These are phyloP conservation scores for Lotus japonicus DNA, from an alignment of 306 rosid species.

Conservation along the genomic window DNA sequence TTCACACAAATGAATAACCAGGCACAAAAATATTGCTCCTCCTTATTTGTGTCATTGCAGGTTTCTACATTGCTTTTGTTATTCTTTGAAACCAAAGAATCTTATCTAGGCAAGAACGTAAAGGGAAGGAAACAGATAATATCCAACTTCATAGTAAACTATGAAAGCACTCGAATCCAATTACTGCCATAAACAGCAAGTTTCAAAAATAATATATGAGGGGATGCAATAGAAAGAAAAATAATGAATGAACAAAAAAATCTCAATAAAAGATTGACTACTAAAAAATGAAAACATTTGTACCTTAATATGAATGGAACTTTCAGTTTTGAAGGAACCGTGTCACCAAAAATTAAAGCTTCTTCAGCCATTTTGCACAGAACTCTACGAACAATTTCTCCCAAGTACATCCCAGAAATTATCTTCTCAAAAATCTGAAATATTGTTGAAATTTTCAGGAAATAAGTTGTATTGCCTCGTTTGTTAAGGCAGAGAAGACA, in stretches of 20 bases:
- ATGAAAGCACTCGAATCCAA: not conserved
- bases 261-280: not conserved
- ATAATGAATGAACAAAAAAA: not conserved
- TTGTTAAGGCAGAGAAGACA: not conserved
- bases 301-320: conserved; percentile 67
- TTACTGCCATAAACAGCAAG: not conserved
- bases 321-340: conserved; percentile 61
- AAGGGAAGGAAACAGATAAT: not conserved
- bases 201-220: not conserved
- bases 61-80: not conserved
- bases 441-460: not conserved
- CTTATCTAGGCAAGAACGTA: not conserved
- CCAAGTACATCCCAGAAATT: conserved; percentile 87
- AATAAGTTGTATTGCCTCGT: not conserved
- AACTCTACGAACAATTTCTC: conserved; percentile 77
- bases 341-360: conserved; percentile 66
- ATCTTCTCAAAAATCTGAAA: conserved; percentile 80
- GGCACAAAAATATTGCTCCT: not conserved
- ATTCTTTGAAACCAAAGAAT: not conserved
- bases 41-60: not conserved
- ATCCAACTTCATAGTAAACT: not conserved
- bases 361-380: conserved; percentile 78
- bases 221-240: not conserved
- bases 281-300: not conserved
- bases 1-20: too few species aligned